Evolutionary conservation across 768 basidiomycete genomes (phyloP).

Genomic region (Dendrothele bispora): DNA sequence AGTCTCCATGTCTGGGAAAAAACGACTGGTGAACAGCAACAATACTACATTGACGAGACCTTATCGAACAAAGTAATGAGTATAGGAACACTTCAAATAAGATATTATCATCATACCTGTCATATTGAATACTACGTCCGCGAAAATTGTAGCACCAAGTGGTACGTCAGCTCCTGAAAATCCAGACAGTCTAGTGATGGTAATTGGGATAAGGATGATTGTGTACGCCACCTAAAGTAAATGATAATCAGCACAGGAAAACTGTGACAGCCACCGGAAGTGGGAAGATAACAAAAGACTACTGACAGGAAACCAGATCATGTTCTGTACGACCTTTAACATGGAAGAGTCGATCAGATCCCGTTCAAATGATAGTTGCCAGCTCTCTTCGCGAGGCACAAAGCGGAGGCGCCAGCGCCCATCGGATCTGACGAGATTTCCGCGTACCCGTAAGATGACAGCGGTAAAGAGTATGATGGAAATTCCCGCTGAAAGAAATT

Average conservation of each 20-base stretch:
- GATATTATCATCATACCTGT: too few relatives aligned
- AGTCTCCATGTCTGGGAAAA: conserved; percentile 19
- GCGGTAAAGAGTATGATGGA: conserved; percentile 22
- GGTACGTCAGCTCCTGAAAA: conserved; percentile 14
- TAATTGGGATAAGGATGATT: conserved; percentile 15
- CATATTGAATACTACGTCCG: conserved; percentile 19
- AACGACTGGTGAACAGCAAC: conserved; percentile 20
- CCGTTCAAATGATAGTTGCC: conserved; percentile 22
- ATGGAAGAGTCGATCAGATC: conserved; percentile 25
- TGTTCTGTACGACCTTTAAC: conserved; percentile 21
- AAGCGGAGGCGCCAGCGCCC: conserved; percentile 19
- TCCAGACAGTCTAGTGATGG: conserved; percentile 11
- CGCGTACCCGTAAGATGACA: conserved; percentile 27
- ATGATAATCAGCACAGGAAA: neutral
- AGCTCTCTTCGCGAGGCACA: conserved; percentile 17
- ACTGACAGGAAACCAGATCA: conserved; percentile 26
- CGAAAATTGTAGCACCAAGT: conserved; percentile 10
- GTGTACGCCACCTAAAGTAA: conserved; percentile 17
- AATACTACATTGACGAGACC: conserved; percentile 29
- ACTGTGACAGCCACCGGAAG: neutral
- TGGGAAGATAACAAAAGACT: too few relatives aligned
- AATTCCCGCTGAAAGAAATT: conserved; percentile 20
- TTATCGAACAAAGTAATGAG: conserved; percentile 5
- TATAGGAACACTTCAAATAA: too few relatives aligned
- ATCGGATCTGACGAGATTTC: conserved; percentile 22